These are phyloP conservation scores for Glebionis coronaria DNA, from an alignment of 129 eudicot genomes.

Conservation along the genomic window DNA sequence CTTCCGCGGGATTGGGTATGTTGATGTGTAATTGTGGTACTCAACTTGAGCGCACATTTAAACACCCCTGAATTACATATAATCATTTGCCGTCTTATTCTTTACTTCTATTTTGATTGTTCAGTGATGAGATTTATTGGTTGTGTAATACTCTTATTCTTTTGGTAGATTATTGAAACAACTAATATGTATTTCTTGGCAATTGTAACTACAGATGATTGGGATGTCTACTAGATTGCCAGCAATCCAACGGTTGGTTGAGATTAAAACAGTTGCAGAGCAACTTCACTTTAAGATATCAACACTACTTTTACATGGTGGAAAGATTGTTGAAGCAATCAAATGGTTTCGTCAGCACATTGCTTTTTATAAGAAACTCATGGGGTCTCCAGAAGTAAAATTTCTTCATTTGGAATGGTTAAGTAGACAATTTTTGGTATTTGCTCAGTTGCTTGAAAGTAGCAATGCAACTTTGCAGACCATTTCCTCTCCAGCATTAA, in stretches of 20 bases:
- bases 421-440: slow-evolving; percentile 83
- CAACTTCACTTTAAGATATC: slow-evolving; percentile 82
- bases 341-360: slow-evolving; percentile 79
- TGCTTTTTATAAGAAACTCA: slow-evolving; percentile 62
- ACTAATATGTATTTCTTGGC: background rate
- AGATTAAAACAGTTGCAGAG: slow-evolving; percentile 87
- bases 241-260: slow-evolving; percentile 80
- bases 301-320: slow-evolving; percentile 86
- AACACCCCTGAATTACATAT: background rate
- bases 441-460: slow-evolving; percentile 89
- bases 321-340: slow-evolving; percentile 82
- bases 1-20: too few relatives aligned
- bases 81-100: background rate
- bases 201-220: slow-evolving; percentile 60
- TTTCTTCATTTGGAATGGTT: slow-evolving; percentile 97
- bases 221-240: slow-evolving; percentile 90
- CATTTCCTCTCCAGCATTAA: slow-evolving; percentile 38
- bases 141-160: too few relatives aligned
- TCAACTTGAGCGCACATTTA: background rate
- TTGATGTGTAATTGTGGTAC: too few relatives aligned
- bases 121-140: too few relatives aligned
- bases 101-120: background rate
- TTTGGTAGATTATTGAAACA: slow-evolving; percentile 7
- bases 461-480: slow-evolving; percentile 53
- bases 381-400: slow-evolving; percentile 61